phyloP scores from a whole-genome alignment of 768 basidiomycete genomes.

The Calocera viscosa region DNA sequence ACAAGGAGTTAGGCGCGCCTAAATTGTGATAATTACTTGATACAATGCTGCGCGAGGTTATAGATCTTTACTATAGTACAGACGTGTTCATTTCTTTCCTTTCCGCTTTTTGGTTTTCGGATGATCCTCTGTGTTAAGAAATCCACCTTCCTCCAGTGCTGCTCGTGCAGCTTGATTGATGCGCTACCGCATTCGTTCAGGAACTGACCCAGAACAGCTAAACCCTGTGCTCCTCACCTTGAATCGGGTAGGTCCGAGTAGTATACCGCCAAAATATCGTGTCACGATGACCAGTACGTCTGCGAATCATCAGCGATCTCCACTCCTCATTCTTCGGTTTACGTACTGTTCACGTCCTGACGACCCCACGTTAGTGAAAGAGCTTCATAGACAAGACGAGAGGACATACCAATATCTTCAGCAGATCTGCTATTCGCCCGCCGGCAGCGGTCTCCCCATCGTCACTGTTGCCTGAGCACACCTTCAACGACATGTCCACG shows the following conservation, averaged over 20 bases:
- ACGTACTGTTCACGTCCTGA: no score
- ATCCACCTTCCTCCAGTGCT: slow-evolving; percentile 76
- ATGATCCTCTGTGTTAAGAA: slow-evolving; percentile 40
- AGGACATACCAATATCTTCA: slow-evolving; percentile 64
- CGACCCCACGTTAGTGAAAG: not conserved
- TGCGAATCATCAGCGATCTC: slow-evolving; percentile 1
- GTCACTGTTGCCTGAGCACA: slow-evolving; percentile 69
- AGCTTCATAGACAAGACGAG: not conserved
- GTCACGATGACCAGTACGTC: slow-evolving; percentile 88
- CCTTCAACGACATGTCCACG: no score
- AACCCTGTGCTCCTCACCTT: not conserved
- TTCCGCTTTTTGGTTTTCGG: no score
- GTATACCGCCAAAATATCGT: slow-evolving; percentile 84
- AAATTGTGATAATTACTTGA: not conserved
- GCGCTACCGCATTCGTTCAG: slow-evolving; percentile 35
- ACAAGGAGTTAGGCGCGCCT: not conserved
- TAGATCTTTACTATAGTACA: not conserved
- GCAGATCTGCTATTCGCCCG: slow-evolving; percentile 72
- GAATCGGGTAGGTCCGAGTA: slow-evolving; percentile 62
- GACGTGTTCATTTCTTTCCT: no score
- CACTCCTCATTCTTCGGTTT: no score
- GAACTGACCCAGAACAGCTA: slow-evolving; percentile 26
- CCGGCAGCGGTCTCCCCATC: slow-evolving; percentile 95
- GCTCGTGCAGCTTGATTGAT: slow-evolving; percentile 92
- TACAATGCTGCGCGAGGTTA: not conserved